Evolutionary conservation across 257 asterid species (phyloP), one percentile per base, ranked within the genome.

Genomic region (Salvia hispanica): DNA sequence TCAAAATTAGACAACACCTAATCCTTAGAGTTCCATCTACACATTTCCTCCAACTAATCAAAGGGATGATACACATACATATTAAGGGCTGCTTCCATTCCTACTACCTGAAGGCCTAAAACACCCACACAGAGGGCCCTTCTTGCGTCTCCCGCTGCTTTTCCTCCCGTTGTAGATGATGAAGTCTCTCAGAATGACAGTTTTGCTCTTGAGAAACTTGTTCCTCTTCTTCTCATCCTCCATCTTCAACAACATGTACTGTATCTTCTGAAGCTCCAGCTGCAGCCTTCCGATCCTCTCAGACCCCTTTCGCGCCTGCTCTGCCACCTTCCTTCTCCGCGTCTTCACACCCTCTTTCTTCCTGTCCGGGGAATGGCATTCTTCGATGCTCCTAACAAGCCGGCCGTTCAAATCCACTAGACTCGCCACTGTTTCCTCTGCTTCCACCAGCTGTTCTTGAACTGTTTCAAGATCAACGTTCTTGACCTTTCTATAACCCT

Each of bases 251-350:
- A 89, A 28, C 7, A 89, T 70, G 66, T 81, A 81, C 80, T 89
- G 90, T 9, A 92, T 83, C 58, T 92, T 93, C 82, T 88, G 97
- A 61, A 90, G 79, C 88, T 90, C 96, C 33, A 90, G 14, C 44
- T 90, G 94, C 83, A 90, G 31, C 68, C 95, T 59, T 3, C 88
- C 94, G n/a, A 90, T 93, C 81, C 90, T 83, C 66, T 86, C 97
- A 2, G 97, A 85, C 77, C 94, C 99, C 69, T 79, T 90, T 8
- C 80, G 72, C 2, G 96, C 94, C 82, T 88, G 92, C 56, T 90
- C 96, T 0, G 70, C 68, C n/a, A 78, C 83, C 58, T 69, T 81
- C 89, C 78, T 86, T 43, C 84, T 77, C 71, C 88, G 67, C 46
- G 60, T 64, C 52, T 67, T 83, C 21, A 70, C 63, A 3, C 80